Conservation (phyloP, 257 asterid genomes). For the Solanum chiquidenum region DNA sequence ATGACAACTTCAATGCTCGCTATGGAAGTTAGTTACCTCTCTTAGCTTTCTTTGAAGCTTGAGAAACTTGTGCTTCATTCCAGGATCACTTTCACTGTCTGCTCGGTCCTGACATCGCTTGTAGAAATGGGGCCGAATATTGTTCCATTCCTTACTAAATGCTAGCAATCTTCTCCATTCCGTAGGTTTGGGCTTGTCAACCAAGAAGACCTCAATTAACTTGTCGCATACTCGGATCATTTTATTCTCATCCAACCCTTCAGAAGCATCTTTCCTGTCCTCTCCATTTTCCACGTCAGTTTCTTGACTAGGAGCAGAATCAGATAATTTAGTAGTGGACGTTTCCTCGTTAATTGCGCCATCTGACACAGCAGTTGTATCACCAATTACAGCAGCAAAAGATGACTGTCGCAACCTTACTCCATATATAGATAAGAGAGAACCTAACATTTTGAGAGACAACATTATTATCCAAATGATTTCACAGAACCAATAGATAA, state of each 20-base stretch:
- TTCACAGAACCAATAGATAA: background rate
- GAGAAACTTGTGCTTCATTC: slow-evolving; percentile 63
- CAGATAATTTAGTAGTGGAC: slow-evolving; percentile 8
- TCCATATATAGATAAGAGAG: slow-evolving; percentile 9
- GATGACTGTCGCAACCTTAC: slow-evolving; percentile 11
- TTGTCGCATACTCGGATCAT: slow-evolving; percentile 71
- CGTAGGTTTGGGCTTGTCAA: slow-evolving; percentile 77
- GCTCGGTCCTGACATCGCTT: slow-evolving; percentile 65
- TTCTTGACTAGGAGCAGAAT: slow-evolving; percentile 11
- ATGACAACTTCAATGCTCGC: background rate
- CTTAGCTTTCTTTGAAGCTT: slow-evolving; percentile 80
- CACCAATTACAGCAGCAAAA: slow-evolving; percentile 25
- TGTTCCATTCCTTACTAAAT: slow-evolving; percentile 79
- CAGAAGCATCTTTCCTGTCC: slow-evolving; percentile 20
- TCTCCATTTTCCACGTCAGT: slow-evolving; percentile 5
- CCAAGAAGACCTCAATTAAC: slow-evolving; percentile 72
- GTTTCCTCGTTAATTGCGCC: slow-evolving; percentile 21
- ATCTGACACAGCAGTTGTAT: slow-evolving; percentile 24
- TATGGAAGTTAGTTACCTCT: slow-evolving; percentile 39
- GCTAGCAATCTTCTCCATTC: slow-evolving; percentile 84
- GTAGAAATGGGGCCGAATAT: slow-evolving; percentile 70
- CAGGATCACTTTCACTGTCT: slow-evolving; percentile 63
- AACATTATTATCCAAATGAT: background rate
- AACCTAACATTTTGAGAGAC: slow-evolving; percentile 15
- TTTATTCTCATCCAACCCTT: slow-evolving; percentile 35